These are phyloP conservation scores for Parachlorella kessleri DNA, from an alignment of 139 green algal genomes.

Conservation along the genomic window DNA sequence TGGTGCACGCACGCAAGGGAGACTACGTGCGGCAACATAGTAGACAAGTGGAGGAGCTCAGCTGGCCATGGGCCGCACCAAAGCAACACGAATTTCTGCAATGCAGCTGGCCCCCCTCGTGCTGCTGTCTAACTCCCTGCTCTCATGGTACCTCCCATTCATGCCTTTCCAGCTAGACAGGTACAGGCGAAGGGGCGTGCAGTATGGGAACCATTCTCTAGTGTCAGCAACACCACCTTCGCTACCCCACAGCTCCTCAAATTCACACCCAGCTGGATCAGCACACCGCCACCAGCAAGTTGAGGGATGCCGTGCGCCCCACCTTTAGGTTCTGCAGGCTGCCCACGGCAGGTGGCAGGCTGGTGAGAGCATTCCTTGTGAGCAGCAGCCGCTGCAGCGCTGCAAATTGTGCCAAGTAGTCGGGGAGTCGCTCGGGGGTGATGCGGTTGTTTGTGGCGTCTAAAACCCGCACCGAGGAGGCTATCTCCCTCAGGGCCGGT, in stretches of 20 bases:
- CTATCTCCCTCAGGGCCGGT: slow-evolving; percentile 19
- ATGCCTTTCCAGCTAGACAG: not conserved
- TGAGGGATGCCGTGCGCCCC: not conserved
- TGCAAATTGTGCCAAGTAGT: slow-evolving; percentile 14
- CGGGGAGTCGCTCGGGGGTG: slow-evolving; percentile 26
- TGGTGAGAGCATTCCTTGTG: slow-evolving; percentile 35
- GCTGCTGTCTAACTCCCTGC: no score
- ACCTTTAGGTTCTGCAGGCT: slow-evolving; percentile 22
- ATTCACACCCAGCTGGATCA: not conserved
- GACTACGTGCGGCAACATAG: no score
- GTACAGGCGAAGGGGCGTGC: not conserved
- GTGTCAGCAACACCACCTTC: not conserved
- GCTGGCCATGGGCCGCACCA: no score
- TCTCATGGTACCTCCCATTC: no score
- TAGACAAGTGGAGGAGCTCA: no score
- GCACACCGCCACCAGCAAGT: not conserved
- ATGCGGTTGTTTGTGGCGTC: slow-evolving; percentile 53
- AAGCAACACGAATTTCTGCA: no score
- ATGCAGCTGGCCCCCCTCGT: no score
- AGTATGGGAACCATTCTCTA: not conserved
- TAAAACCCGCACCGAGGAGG: slow-evolving; percentile 32
- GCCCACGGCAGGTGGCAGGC: slow-evolving; percentile 19
- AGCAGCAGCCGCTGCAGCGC: slow-evolving; percentile 37
- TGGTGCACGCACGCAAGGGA: no score
- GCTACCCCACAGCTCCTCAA: no score